These are phyloP conservation scores for Aurantiochytrium sp. DNA, from an alignment of 108 stramenopile genomes.

Conservation along the genomic window DNA sequence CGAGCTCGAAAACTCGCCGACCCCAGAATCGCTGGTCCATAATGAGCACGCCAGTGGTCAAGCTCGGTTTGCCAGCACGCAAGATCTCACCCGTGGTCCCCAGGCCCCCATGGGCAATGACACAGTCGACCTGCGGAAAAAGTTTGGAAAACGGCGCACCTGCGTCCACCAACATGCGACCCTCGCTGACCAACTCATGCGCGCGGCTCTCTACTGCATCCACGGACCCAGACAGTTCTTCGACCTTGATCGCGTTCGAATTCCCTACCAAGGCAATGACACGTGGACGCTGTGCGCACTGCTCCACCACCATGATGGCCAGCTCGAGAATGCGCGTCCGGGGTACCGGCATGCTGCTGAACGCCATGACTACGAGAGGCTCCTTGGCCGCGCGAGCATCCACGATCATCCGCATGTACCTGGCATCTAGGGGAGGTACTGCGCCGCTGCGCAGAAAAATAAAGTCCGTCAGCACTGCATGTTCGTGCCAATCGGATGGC, in stretches of 20 bases:
- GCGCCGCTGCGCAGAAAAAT: not conserved
- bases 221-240: not conserved
- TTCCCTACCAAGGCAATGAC: not conserved
- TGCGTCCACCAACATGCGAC: not conserved
- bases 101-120: not conserved
- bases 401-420: not conserved
- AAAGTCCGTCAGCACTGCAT: slow-evolving; percentile 2
- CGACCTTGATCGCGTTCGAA: not conserved
- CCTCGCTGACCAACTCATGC: not conserved
- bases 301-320: not conserved
- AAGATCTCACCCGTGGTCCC: slow-evolving; percentile 15
- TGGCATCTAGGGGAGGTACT: not conserved
- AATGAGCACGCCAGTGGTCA: slow-evolving; percentile 2
- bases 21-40: slow-evolving; percentile 22
- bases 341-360: not conserved
- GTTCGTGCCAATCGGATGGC: not conserved
- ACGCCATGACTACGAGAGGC: not conserved
- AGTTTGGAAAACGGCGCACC: not conserved
- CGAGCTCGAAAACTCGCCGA: not conserved
- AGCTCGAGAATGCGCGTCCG: not conserved
- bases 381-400: not conserved
- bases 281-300: not conserved
- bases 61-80: not conserved
- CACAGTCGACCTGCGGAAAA: not conserved
- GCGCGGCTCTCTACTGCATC: not conserved